Base-by-base conservation (phyloP, 2,329 filamentous ascomycete species). In the Pseudogymnoascus sp. region DNA sequence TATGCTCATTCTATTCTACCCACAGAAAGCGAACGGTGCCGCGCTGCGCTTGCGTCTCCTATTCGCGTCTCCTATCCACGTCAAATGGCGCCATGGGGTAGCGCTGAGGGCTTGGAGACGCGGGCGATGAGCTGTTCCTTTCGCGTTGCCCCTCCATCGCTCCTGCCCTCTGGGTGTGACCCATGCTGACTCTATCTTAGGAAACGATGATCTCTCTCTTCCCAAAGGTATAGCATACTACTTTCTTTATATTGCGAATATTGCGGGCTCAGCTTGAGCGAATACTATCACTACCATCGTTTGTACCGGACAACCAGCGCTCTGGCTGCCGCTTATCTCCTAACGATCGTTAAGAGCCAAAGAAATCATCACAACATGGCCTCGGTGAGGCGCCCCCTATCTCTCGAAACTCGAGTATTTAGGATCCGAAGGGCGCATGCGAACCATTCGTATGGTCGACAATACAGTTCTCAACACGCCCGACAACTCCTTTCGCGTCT, bases 161-260 rank as follows among this genome's bases (percentile, higher is more conserved):
- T 60, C 33, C 58, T 41, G 16, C 18, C 16, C 28, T 31, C 25
- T 55, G 25, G n/a, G 14, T 18, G 45, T 55, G 25, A 55, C 11
- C n/a, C 5, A 55, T 55, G 25, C 40, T n/a, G 37, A 25, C 52
- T 38, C 55, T 33, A 33, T 45, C 55, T n/a, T 64, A 87, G 84
- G 76, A 61, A 86, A 83, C 66, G 85, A 88, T 69, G 85, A 88
- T 68, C 73, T 88, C 67, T 87, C 84, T 58, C 77, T 88, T 18
- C 85, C 85, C 28, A 88, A 88, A 77, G 84, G 84, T 86, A 79
- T 33, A 62, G 18, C 21, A 25, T 59, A 45, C 60, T 64, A 60
- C 63, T 59, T 31, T 60, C 55, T 49, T 31, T 55, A 16, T 31
- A 31, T 55, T 18, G n/a, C 25, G n/a, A 28, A 28, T n/a, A n/a